Percentiles rank a stretch among this genome's conserved stretches.
phyloP scores from a whole-genome alignment of 2,329 filamentous ascomycete species.

The Anthostomella pinea region DNA sequence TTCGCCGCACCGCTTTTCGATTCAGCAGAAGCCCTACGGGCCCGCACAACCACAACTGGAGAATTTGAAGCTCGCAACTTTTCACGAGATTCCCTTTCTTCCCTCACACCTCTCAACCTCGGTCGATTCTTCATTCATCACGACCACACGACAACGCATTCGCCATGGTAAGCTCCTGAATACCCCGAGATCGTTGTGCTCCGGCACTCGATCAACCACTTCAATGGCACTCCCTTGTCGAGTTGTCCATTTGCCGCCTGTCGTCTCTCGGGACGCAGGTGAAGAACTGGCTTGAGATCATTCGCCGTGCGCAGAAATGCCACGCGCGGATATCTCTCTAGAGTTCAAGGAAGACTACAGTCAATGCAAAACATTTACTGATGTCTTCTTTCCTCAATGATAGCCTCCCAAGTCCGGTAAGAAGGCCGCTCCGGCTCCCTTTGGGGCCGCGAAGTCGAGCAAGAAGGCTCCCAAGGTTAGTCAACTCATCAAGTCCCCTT shows the following conservation, averaged over 20 bases:
- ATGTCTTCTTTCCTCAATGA: conserved; percentile 99
- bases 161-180: conserved; percentile 59
- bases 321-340: conserved; percentile 67
- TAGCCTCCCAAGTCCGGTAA: conserved; percentile 98
- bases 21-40: conserved; percentile 24
- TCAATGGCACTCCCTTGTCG: conserved; percentile 33
- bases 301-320: conserved; percentile 52
- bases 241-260: conserved; percentile 39
- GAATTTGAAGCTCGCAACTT: conserved; percentile 22
- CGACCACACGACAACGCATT: conserved; percentile 49
- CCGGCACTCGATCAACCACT: conserved; percentile 27
- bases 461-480: conserved; percentile 98
- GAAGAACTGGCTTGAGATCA: conserved; percentile 66
- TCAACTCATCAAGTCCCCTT: no score
- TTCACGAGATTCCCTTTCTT: conserved; percentile 30
- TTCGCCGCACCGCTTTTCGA: conserved; percentile 1
- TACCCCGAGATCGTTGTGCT: conserved; percentile 31
- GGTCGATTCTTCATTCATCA: conserved; percentile 44
- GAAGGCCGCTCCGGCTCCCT: conserved; percentile 96
- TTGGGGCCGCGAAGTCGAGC: conserved; percentile 83
- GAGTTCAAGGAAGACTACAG: conserved; percentile 84
- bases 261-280: conserved; percentile 46
- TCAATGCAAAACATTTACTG: conserved; percentile 80
- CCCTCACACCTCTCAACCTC: conserved; percentile 29
- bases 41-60: conserved; percentile 25